Evolutionary conservation across 2,329 filamentous ascomycete genomes (phyloP), one percentile per base, ranked within the genome.

Genomic region (Phaeoacremonium minimum): DNA sequence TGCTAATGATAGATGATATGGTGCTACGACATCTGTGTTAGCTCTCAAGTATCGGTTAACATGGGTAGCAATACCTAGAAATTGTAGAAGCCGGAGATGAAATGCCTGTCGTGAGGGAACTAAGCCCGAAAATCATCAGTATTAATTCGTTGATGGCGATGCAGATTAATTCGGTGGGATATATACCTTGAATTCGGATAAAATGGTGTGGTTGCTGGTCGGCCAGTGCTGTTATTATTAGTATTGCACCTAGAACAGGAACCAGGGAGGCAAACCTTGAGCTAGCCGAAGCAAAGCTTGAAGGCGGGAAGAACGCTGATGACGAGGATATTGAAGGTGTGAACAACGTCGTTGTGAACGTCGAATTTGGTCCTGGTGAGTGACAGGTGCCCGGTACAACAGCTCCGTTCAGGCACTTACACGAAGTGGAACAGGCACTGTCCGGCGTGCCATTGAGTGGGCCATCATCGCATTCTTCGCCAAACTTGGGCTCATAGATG

Each of bases 391-490:
- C 53, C 4, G 54, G 54, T 4, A 38, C 41, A 15, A 53, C 42
- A 31, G 42, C 42, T 7, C 57, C 59, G 33, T 44, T 51, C 18
- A 56, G 31, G 30, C 61, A 64, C 44, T 58, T 59, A 46, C 64
- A 67, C 13, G 61, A 60, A 7, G 44, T 44, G 20, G 61, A 61
- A 45, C 64, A 67, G 16, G 50, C 49, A 38, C 58, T 57, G 5
- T 50, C 60, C 7, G 52, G 45, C 1, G 41, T 42, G 1, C 51
- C 55, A 33, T 66, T 65, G 13, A 36, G 22, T 2, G 38, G 28
- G 2, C 61, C 61, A 33, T 60, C 54, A 35, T 67, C 64, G 29
- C 64, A 67, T 33, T 67, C 61, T 44, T 67, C 64, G 11, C 57
- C 57, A 30, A 56, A 45, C 19, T 38, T 34, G 2, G 47, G 17